Conservation (phyloP, 345 rosid genomes). For the Citropsis articulata region DNA sequence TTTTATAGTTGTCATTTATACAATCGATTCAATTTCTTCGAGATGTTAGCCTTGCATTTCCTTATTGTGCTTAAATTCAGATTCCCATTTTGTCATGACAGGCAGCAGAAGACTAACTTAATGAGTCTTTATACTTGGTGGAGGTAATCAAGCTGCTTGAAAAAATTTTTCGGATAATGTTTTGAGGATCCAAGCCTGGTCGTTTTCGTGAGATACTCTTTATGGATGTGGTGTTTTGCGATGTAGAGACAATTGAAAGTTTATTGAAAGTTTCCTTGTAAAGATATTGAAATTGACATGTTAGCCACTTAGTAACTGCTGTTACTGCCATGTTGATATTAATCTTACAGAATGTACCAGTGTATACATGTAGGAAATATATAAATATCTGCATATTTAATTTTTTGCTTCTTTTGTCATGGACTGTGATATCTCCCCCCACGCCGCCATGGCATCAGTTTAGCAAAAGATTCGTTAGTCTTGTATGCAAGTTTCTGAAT, state of each 20-base stretch:
- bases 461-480: background rate
- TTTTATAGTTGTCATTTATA: background rate
- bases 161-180: constrained; percentile 11
- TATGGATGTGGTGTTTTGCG: constrained; percentile 8
- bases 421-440: background rate
- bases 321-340: background rate
- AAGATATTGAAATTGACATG: constrained; percentile 17
- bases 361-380: background rate
- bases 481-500: background rate
- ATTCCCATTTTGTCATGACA: constrained; percentile 16
- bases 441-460: background rate
- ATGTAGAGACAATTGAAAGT: constrained; percentile 2
- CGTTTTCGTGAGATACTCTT: constrained; percentile 4
- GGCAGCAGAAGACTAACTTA: constrained; percentile 18
- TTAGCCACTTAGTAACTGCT: background rate
- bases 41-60: background rate
- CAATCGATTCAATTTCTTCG: background rate
- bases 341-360: constrained; percentile 11
- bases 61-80: constrained; percentile 4
- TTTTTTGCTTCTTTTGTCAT: background rate
- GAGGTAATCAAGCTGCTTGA: constrained; percentile 10
- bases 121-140: background rate
- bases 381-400: constrained; percentile 1
- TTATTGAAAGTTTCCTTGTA: constrained; percentile 7
- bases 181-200: constrained; percentile 11